These are phyloP conservation scores for Mycena epipterygia DNA, from an alignment of 768 basidiomycete species.

Conservation along the genomic window DNA sequence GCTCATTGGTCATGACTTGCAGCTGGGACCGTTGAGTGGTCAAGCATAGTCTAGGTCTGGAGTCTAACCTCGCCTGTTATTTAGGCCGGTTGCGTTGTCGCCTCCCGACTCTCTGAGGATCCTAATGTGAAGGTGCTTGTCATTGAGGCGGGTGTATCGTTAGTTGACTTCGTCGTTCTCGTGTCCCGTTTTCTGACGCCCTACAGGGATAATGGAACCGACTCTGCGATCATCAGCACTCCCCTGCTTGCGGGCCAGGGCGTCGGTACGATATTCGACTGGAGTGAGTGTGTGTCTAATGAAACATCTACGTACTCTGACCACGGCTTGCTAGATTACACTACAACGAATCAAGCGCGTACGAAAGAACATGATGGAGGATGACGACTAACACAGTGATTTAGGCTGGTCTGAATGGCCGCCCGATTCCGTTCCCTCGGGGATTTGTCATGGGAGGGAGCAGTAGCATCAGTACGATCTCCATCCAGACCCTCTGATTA, in stretches of 20 bases:
- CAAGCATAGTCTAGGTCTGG: not conserved
- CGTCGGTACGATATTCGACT: slow-evolving; percentile 34
- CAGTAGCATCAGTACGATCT: slow-evolving; percentile 44
- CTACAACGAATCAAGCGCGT: slow-evolving; percentile 31
- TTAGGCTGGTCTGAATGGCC: slow-evolving; percentile 41
- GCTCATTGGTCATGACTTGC: not conserved
- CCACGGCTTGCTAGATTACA: slow-evolving; percentile 35
- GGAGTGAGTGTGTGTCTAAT: slow-evolving; percentile 24
- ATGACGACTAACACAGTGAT: no score
- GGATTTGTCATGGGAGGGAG: slow-evolving; percentile 47
- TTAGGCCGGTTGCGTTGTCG: slow-evolving; percentile 53
- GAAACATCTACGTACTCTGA: not conserved
- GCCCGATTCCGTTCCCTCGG: slow-evolving; percentile 41
- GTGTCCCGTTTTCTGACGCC: slow-evolving; percentile 7
- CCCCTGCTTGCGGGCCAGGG: slow-evolving; percentile 22
- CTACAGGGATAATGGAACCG: slow-evolving; percentile 12
- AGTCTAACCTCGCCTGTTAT: not conserved
- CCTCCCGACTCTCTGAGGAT: slow-evolving; percentile 58
- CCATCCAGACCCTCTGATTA: not conserved
- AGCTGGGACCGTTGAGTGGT: slow-evolving; percentile 18
- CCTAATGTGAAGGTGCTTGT: slow-evolving; percentile 54
- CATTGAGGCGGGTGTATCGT: slow-evolving; percentile 52
- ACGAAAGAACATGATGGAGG: no score
- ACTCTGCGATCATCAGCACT: not conserved
- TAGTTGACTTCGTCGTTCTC: slow-evolving; percentile 27